These are phyloP conservation scores for Kazachstania africana DNA, from an alignment of 805 yeast genomes.

Conservation along the genomic window DNA sequence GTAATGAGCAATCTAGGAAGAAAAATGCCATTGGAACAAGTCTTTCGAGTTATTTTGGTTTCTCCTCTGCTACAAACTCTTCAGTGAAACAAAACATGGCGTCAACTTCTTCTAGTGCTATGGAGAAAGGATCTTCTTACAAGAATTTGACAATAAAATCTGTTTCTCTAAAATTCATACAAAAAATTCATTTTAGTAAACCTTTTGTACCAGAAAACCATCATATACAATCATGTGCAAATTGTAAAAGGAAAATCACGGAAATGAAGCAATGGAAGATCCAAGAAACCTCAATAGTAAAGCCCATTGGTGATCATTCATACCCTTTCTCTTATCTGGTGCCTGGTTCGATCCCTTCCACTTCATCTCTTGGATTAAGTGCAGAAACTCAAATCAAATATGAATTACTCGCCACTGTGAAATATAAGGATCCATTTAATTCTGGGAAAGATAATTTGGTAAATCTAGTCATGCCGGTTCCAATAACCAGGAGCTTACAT, in stretches of 20 bases:
- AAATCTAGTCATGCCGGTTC: constrained; percentile 47
- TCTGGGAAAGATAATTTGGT: constrained; percentile 27
- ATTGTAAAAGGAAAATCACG: constrained; percentile 43
- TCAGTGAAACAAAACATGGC: constrained; percentile 4
- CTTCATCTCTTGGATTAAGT: constrained; percentile 45
- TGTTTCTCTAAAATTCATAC: constrained; percentile 60
- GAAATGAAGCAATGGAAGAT: constrained; percentile 86
- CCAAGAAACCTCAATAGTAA: constrained; percentile 42
- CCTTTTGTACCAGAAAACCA: constrained; percentile 49
- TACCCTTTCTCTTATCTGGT: constrained; percentile 86
- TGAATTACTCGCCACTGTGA: constrained; percentile 54
- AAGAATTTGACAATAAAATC: constrained; percentile 40
- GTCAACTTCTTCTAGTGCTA: neutral
- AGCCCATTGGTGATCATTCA: constrained; percentile 61
- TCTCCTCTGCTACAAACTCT: constrained; percentile 9
- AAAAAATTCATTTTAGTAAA: constrained; percentile 50
- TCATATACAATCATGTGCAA: constrained; percentile 40
- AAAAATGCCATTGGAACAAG: constrained; percentile 9
- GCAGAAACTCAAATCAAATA: constrained; percentile 49
- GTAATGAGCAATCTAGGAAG: constrained; percentile 5
- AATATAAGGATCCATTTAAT: constrained; percentile 29
- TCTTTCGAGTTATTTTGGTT: constrained; percentile 15
- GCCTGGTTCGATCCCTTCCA: constrained; percentile 82
- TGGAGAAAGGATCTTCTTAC: constrained; percentile 18
- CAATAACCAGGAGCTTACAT: constrained; percentile 64